phyloP scores from a whole-genome alignment of 1,139 yeast genomes.

The Hansenula anomala region DNA sequence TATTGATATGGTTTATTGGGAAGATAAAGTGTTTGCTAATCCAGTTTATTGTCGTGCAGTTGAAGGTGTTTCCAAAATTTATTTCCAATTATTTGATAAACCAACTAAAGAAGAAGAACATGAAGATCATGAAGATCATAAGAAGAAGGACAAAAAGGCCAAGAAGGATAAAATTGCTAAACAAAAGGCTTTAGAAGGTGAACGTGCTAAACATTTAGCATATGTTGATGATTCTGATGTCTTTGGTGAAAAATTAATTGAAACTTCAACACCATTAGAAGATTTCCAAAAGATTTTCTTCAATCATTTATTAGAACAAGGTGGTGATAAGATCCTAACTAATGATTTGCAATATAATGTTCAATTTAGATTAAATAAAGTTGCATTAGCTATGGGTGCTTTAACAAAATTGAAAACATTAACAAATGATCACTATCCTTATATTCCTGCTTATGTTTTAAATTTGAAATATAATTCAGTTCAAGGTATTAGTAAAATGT shows the following conservation, averaged over 20 bases:
- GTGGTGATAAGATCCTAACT: slow-evolving; percentile 26
- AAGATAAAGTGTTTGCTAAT: slow-evolving; percentile 61
- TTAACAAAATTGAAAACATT: slow-evolving; percentile 28
- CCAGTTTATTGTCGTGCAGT: slow-evolving; percentile 71
- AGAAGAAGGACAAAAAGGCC: slow-evolving; percentile 29
- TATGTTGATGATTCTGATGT: slow-evolving; percentile 31
- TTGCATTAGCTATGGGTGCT: slow-evolving; percentile 41
- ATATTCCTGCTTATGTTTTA: slow-evolving; percentile 14
- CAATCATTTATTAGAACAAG: slow-evolving; percentile 29
- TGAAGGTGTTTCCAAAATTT: slow-evolving; percentile 57
- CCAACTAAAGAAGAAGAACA: slow-evolving; percentile 22
- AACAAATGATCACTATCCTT: slow-evolving; percentile 13
- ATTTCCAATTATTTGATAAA: slow-evolving; percentile 39
- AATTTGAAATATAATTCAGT: slow-evolving; percentile 16
- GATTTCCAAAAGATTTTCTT: slow-evolving; percentile 33
- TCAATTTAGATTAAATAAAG: slow-evolving; percentile 37
- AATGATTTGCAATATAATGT: slow-evolving; percentile 39
- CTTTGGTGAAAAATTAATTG: slow-evolving; percentile 22
- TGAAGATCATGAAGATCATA: slow-evolving; percentile 9
- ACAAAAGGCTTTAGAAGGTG: slow-evolving; percentile 31
- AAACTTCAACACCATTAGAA: slow-evolving; percentile 32
- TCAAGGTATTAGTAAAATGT: slow-evolving; percentile 27
- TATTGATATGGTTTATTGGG: slow-evolving; percentile 74
- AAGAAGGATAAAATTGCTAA: slow-evolving; percentile 35
- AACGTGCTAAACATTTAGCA: slow-evolving; percentile 23